phyloP scores from a whole-genome alignment of 2,329 filamentous ascomycete species.

The Trichophyton simii region DNA sequence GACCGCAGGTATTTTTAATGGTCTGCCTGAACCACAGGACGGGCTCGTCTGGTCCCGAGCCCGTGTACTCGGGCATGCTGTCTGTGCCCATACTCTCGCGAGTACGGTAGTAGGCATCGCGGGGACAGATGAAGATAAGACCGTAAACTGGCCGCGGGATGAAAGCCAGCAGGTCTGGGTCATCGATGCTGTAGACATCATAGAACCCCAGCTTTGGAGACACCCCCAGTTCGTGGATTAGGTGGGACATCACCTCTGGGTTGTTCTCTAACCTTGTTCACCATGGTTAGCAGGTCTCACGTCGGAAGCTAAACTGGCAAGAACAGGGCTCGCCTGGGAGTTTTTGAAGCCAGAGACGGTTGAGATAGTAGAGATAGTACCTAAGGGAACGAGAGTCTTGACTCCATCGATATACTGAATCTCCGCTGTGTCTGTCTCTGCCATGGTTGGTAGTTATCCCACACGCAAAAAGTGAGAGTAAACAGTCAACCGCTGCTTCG shows the following conservation, averaged over 20 bases:
- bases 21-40: slow-evolving; percentile 49
- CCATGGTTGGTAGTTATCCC: not conserved
- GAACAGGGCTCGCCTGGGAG: not conserved
- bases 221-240: slow-evolving; percentile 40
- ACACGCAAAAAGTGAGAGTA: not conserved
- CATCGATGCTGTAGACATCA: slow-evolving; percentile 42
- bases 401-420: slow-evolving; percentile 18
- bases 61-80: slow-evolving; percentile 32
- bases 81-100: slow-evolving; percentile 32
- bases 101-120: slow-evolving; percentile 28
- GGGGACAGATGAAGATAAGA: slow-evolving; percentile 39
- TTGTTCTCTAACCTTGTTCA: slow-evolving; percentile 39
- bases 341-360: not conserved
- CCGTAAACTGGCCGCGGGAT: slow-evolving; percentile 44
- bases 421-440: slow-evolving; percentile 2
- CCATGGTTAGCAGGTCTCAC: slow-evolving; percentile 6
- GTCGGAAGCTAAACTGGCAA: not conserved
- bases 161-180: slow-evolving; percentile 37
- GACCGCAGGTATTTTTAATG: slow-evolving; percentile 46
- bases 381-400: slow-evolving; percentile 25
- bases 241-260: slow-evolving; percentile 40
- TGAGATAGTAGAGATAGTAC: slow-evolving; percentile 11
- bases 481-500: not conserved
- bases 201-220: slow-evolving; percentile 38
- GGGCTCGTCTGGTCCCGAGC: slow-evolving; percentile 38